phyloP scores from a whole-genome alignment of 768 basidiomycete genomes.

The Pleurotus cornucopiae region DNA sequence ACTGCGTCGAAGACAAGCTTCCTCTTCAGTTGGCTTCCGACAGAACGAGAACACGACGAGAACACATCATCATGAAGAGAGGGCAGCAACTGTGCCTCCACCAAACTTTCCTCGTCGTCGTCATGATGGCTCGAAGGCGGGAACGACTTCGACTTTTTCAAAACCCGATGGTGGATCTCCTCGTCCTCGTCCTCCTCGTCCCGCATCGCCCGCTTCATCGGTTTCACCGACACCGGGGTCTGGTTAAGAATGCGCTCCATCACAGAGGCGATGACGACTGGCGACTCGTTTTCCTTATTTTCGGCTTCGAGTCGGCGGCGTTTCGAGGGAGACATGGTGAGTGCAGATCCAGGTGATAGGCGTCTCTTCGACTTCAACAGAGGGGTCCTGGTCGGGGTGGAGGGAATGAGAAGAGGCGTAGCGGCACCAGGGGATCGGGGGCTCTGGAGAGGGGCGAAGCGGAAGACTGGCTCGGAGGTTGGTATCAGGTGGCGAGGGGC shows the following conservation, averaged over 20 bases:
- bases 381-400: constrained; percentile 28
- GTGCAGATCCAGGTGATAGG: constrained; percentile 14
- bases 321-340: constrained; percentile 24
- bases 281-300: constrained; percentile 63
- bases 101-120: constrained; percentile 12
- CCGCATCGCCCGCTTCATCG: constrained; percentile 43
- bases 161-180: constrained; percentile 15
- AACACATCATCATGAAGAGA: constrained; percentile 4
- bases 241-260: constrained; percentile 40
- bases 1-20: constrained; percentile 51
- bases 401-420: constrained; percentile 13
- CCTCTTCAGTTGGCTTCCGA: constrained; percentile 30
- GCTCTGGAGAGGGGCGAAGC: constrained; percentile 18
- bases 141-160: constrained; percentile 3
- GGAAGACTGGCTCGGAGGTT: constrained; percentile 19
- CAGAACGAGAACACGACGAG: background rate
- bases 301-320: constrained; percentile 29
- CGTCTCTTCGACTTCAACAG: constrained; percentile 8
- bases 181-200: constrained; percentile 25
- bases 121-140: background rate
- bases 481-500: background rate
- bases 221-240: constrained; percentile 26
- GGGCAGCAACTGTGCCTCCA: constrained; percentile 1
- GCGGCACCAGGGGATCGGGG: constrained; percentile 16
- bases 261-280: constrained; percentile 31